phyloP scores from a whole-genome alignment of 305 asterid species.

The Andrographis paniculata region DNA sequence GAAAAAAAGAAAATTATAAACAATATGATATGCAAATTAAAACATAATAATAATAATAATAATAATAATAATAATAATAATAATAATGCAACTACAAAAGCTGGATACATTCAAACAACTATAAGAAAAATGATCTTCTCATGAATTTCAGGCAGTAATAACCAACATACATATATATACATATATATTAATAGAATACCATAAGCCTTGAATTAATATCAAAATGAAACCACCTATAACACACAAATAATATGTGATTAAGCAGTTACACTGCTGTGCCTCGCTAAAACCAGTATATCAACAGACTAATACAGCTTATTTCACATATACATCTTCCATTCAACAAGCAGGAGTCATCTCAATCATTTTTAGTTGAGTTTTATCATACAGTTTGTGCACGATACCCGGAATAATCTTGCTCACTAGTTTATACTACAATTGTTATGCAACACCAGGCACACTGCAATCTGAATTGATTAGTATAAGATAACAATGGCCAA shows the following conservation, averaged over 20 bases:
- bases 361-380: background rate
- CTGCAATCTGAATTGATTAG: too few species aligned
- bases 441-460: too few species aligned
- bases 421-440: background rate
- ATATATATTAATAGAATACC: too few species aligned
- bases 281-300: background rate
- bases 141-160: background rate
- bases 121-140: background rate
- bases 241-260: background rate
- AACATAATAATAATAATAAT: too few species aligned
- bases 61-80: too few species aligned
- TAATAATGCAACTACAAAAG: too few species aligned
- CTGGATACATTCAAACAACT: too few species aligned
- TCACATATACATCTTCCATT: background rate
- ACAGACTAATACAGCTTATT: background rate
- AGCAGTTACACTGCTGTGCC: conserved; percentile 1
- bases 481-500: too few species aligned
- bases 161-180: background rate
- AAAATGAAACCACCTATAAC: background rate
- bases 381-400: background rate
- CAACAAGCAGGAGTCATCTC: background rate
- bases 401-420: background rate
- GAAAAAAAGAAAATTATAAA: background rate
- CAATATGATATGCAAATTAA: too few species aligned
- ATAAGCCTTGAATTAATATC: conserved; percentile 6